Base-by-base conservation (phyloP, 2,329 filamentous ascomycete genomes). In the Orbilia javanica region DNA sequence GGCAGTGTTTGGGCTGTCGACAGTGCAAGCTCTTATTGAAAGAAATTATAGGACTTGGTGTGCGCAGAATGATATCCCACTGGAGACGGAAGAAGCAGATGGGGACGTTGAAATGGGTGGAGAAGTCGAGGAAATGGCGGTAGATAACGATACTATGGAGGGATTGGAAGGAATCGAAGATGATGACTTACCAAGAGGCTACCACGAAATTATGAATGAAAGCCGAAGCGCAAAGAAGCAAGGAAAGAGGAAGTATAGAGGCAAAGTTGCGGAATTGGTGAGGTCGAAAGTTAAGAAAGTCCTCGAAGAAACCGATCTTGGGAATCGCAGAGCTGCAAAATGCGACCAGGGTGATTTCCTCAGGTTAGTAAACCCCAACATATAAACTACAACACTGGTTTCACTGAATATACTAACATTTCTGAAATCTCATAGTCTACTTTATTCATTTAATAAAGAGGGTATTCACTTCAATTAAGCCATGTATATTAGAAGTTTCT, bases 321-420 rank as follows among this genome's bases (percentile, higher is more conserved):
- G 90, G 2, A 93, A 97, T 78, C 93, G 92, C 85, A 88, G 95
- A 80, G 89, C 94, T 10, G 88, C 93, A 79, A 91, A 96, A 86
- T 96, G 94, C 82, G 94, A 97, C 82, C 93, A 98, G 85, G 94
- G 92, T 65, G 94, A 97, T 82, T 98, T 97, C 83, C 85, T 99
- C 83, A 57, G 53, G 67, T 77, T 44, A 55, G 73, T 71, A 36
- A 18, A 50, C 22, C n/a, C 42, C 57, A 27, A 44, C 3, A 62
- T 42, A 60, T 60, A 27, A 72, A 57, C 10, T 7, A 52, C 57
- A 64, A 72, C 57, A 20, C 48, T 22, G 6, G 25, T 25, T 3
- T 39, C 29, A 27, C 27, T 15, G 2, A 10, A 68, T 69, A n/a
- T 63, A 18, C 57, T 70, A 50, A 76, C 53, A 18, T 36, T 2